Percentiles rank a stretch among this genome's conserved stretches.
These are phyloP conservation scores for Daldinia childiae DNA, from an alignment of 495 filamentous ascomycete genomes.

Conservation along the genomic window DNA sequence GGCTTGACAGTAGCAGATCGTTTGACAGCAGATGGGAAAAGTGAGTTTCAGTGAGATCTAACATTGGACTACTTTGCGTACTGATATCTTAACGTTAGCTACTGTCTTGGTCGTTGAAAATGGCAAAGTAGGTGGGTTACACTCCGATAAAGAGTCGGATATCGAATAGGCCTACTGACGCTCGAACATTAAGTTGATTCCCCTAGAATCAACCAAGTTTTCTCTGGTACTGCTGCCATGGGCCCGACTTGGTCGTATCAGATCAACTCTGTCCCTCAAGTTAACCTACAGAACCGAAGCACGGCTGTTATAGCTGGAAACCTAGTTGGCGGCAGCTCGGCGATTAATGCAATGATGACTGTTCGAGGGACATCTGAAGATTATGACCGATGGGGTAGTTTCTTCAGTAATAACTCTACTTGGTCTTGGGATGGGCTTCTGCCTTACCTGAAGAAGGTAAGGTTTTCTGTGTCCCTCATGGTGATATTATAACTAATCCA, in stretches of 20 bases:
- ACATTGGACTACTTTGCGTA: not conserved
- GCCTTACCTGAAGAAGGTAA: slow-evolving; percentile 57
- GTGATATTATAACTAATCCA: not conserved
- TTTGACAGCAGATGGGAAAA: slow-evolving; percentile 56
- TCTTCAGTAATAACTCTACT: slow-evolving; percentile 48
- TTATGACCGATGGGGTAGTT: slow-evolving; percentile 58
- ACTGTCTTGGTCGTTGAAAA: slow-evolving; percentile 65
- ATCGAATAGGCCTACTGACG: slow-evolving; percentile 11
- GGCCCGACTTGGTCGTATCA: slow-evolving; percentile 53
- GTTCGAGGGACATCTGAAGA: slow-evolving; percentile 54
- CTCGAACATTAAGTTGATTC: slow-evolving; percentile 33
- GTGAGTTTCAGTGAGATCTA: slow-evolving; percentile 6
- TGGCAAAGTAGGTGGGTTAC: slow-evolving; percentile 48
- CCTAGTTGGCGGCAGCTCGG: slow-evolving; percentile 58
- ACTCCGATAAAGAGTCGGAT: not conserved
- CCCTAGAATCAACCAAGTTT: slow-evolving; percentile 43
- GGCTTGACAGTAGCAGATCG: slow-evolving; percentile 62
- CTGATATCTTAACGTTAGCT: slow-evolving; percentile 20
- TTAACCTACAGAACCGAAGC: slow-evolving; percentile 47
- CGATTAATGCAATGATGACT: slow-evolving; percentile 59
- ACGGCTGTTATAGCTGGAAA: slow-evolving; percentile 47
- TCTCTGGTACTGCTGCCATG: slow-evolving; percentile 43
- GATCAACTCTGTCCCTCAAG: slow-evolving; percentile 56
- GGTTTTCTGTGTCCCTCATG: not conserved
- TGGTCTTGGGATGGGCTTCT: slow-evolving; percentile 60